These are phyloP conservation scores for Euclidium syriacum DNA, from an alignment of 345 rosid species.

Conservation along the genomic window DNA sequence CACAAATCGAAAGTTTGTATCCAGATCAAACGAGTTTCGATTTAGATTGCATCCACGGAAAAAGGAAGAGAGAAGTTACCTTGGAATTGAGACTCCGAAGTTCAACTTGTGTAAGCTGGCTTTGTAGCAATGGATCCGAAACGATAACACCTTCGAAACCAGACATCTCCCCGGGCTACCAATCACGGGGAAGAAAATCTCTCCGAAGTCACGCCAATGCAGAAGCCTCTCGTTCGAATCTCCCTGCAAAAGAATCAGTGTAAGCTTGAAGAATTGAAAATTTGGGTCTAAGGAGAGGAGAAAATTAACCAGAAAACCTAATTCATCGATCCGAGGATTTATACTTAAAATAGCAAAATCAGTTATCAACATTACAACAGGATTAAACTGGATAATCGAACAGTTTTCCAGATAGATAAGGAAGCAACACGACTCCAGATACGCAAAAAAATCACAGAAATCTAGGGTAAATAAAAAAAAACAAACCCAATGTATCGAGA, in stretches of 20 bases:
- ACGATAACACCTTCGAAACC: slow-evolving; percentile 59
- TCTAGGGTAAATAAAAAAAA: neutral
- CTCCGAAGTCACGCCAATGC: slow-evolving; percentile 19
- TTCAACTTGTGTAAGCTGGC: slow-evolving; percentile 90
- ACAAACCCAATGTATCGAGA: slow-evolving; percentile 15
- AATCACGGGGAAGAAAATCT: slow-evolving; percentile 7
- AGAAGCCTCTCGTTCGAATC: neutral
- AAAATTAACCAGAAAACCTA: neutral
- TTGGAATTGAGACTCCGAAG: slow-evolving; percentile 80
- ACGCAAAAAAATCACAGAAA: slow-evolving; percentile 10
- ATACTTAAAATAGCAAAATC: slow-evolving; percentile 16
- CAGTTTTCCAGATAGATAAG: slow-evolving; percentile 18
- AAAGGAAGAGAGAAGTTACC: slow-evolving; percentile 28
- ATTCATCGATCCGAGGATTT: neutral
- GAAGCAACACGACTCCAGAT: neutral
- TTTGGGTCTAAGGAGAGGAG: neutral
- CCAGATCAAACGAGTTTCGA: neutral
- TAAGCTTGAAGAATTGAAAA: neutral
- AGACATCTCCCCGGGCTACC: slow-evolving; percentile 71
- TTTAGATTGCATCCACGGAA: neutral
- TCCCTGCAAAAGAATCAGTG: neutral
- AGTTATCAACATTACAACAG: slow-evolving; percentile 1
- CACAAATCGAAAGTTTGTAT: neutral
- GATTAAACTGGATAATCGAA: slow-evolving; percentile 7
- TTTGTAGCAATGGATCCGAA: slow-evolving; percentile 83